These are phyloP conservation scores for Penicillium desertorum DNA, from an alignment of 495 filamentous ascomycete species.

Conservation along the genomic window DNA sequence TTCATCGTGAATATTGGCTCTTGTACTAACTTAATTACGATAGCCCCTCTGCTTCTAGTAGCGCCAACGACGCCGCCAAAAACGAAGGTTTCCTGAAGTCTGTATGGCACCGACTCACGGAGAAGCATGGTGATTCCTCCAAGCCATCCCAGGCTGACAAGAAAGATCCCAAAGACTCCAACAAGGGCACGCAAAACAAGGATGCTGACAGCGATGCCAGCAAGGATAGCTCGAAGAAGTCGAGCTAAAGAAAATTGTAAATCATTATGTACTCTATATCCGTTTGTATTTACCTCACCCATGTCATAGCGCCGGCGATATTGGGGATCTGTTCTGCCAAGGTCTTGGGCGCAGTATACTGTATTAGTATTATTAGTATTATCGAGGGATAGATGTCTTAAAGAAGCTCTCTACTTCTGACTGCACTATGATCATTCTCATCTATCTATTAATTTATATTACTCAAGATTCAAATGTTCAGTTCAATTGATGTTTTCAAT, in stretches of 20 bases:
- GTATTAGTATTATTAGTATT: conserved; percentile 36
- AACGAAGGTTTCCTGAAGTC: conserved; percentile 84
- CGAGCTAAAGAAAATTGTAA: conserved; percentile 38
- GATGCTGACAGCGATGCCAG: conserved; percentile 37
- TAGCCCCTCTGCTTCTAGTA: conserved; percentile 19
- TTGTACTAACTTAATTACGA: conserved; percentile 8
- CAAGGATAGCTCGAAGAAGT: conserved; percentile 52
- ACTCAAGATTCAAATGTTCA: neutral
- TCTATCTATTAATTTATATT: neutral
- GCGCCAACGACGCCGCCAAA: conserved; percentile 53
- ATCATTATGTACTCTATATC: conserved; percentile 29
- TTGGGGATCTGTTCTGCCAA: conserved; percentile 27
- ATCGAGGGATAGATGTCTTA: conserved; percentile 20
- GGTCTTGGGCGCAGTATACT: conserved; percentile 21
- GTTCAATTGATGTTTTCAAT: conserved; percentile 4
- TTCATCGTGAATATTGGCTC: neutral
- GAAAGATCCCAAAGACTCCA: conserved; percentile 20
- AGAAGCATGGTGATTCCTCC: conserved; percentile 58
- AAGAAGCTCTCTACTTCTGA: conserved; percentile 31
- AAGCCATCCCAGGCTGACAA: conserved; percentile 29
- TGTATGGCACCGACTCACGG: conserved; percentile 84
- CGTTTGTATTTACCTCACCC: conserved; percentile 36
- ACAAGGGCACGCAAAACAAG: conserved; percentile 28
- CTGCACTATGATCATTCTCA: neutral
- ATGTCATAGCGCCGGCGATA: conserved; percentile 52